Evolutionary conservation across 129 eudicot species (phyloP), one percentile per base, ranked within the genome.

Genomic region (Logfia minima): DNA sequence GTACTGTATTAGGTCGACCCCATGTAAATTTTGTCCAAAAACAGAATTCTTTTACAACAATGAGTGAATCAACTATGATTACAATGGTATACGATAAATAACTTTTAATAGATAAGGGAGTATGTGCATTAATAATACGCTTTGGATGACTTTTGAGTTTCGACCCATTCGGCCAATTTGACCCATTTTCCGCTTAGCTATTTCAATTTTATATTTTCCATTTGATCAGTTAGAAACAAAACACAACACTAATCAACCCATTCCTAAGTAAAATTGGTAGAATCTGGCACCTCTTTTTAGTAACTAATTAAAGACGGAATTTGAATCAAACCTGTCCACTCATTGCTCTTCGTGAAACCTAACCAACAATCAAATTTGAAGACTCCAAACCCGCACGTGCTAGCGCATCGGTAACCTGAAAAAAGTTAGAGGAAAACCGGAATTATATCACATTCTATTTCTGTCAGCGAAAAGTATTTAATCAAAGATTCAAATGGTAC

Each of bases 301-400:
- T 48, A 58, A 21, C 26, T 58, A 58, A 6, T 19, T 7, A 58
- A 0, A 19, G 13, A 58, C 63, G 0, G 11, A 39, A 14, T 64
- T 35, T 64, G 4, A 32, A 67, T 29, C 74, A n/a, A 45, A 92
- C 97, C 97, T 62, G 97, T 92, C 97, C 96, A 92, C 85, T 92
- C 96, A 29, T 92, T 92, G 87, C 96, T 92, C 84, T 92, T 92
- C 61, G 96, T 92, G 73, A 92, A 92, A 86, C 89, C 97, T 53
- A 92, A 60, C 97, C 97, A 74, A 92, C 95, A 21, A 92, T 92
- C 43, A 92, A 80, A 83, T 92, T 92, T 63, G 97, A 92, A 0
- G 97, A 92, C 79, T 89, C 96, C 77, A 92, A 85, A 48, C 97
- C 97, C 58, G 96, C 93, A 78, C 86, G 89, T 19, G 91, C 89